Percentiles rank a stretch among this genome's conserved stretches.
Evolutionary conservation across 768 basidiomycete species (phyloP).

Genomic region (Mycena albidolilacea): DNA sequence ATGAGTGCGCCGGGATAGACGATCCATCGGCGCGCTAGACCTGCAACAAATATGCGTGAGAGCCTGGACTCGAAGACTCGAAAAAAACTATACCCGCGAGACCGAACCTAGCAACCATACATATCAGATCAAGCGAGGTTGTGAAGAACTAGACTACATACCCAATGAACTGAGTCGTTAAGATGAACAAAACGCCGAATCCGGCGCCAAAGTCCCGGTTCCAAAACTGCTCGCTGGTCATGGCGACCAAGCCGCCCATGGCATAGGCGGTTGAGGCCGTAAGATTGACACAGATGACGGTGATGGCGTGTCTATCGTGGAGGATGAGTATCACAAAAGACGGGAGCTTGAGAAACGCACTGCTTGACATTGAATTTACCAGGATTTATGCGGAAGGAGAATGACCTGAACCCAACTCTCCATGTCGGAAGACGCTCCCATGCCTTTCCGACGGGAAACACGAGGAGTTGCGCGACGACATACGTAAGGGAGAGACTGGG

Average conservation of each 20-base stretch:
- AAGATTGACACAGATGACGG: slow-evolving; percentile 25
- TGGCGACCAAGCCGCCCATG: slow-evolving; percentile 21
- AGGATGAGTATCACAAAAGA: not conserved
- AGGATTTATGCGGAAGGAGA: slow-evolving; percentile 26
- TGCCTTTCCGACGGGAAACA: slow-evolving; percentile 18
- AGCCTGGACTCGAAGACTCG: not conserved
- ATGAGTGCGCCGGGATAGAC: slow-evolving; percentile 28
- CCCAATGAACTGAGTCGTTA: slow-evolving; percentile 29
- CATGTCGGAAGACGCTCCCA: slow-evolving; percentile 31
- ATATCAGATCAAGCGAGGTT: too few relatives aligned
- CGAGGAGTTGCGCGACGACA: slow-evolving; percentile 23
- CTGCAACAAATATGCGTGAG: not conserved
- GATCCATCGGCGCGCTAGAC: slow-evolving; percentile 26
- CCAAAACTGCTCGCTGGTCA: slow-evolving; percentile 18
- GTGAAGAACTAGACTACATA: not conserved
- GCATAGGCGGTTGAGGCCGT: slow-evolving; percentile 20
- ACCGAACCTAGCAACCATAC: not conserved
- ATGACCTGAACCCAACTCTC: slow-evolving; percentile 20
- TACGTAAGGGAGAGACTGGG: slow-evolving; percentile 15
- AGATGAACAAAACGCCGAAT: slow-evolving; percentile 20
- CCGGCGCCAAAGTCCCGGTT: slow-evolving; percentile 17
- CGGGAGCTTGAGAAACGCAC: not conserved
- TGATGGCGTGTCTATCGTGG: slow-evolving; percentile 13
- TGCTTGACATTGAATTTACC: slow-evolving; percentile 22
- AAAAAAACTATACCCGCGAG: not conserved